Evolutionary conservation across 2,329 filamentous ascomycete species (phyloP), one percentile per base, ranked within the genome.

Genomic region (Claviceps citrina): DNA sequence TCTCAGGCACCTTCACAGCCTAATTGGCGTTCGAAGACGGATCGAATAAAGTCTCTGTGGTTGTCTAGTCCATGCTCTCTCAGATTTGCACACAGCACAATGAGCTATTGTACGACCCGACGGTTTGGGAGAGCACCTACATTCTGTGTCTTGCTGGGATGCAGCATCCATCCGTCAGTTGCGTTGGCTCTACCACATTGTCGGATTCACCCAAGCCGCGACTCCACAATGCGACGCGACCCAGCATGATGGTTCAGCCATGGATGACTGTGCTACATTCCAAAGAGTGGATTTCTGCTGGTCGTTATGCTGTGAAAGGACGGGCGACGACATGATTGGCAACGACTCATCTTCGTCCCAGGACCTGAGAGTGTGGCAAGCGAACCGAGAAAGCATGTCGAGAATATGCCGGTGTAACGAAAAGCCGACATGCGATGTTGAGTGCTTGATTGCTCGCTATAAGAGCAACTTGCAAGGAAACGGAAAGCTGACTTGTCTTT

Each of bases 201-300:
- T 26, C 27, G 36, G 36, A 18, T 38, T 36, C 16, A 27, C 25
- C 9, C 9, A 22, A 25, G 31, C 16, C 28, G 31, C 15, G 19
- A 31, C 31, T 42, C 31, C 36, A 27, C 20, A 36, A 35, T 37
- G 22, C 20, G 35, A 18, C 36, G 31, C 31, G 36, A 31, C 41
- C 41, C 36, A 38, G 36, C 16, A 13, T 25, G 41, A 38, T 27
- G 41, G 36, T n/a, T 33, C 16, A 27, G 19, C 24, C 10, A 18
- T 22, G 15, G 13, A n/a, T 25, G 24, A 31, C 9, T 25, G 30
- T 31, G 26, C 19, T 20, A 39, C 36, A 22, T 4, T 18, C 19
- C 19, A 30, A 15, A 39, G 15, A 31, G 18, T 22, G 36, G 31
- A 12, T 9, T 12, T 32, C 18, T 30, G 25, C 35, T 31, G n/a